Percentiles rank a stretch among this genome's conserved stretches.
Conservation (phyloP, 495 filamentous ascomycete species). For the Symbiotaphrina buchneri region DNA sequence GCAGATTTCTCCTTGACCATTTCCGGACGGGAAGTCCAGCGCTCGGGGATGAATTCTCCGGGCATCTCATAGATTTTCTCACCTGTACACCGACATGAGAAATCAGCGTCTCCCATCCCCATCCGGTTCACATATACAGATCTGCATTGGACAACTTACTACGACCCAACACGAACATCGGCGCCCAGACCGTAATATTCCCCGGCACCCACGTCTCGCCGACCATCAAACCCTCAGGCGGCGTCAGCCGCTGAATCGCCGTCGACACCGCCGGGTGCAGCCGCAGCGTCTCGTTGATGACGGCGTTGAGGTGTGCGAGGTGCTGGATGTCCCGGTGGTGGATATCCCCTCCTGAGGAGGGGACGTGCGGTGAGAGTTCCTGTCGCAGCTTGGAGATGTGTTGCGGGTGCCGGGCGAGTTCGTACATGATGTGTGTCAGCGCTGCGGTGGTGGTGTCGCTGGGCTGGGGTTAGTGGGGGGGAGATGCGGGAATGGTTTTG, state of each 20-base stretch:
- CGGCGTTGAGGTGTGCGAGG: conserved; percentile 16
- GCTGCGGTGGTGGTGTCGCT: conserved; percentile 19
- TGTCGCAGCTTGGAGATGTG: conserved; percentile 8
- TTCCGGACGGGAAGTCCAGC: conserved; percentile 4
- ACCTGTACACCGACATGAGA: neutral
- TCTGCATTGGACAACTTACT: too few relatives aligned
- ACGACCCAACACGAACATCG: conserved; percentile 21
- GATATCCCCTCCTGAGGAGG: neutral
- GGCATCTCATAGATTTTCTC: conserved; percentile 4
- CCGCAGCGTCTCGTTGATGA: conserved; percentile 31
- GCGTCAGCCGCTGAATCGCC: conserved; percentile 19
- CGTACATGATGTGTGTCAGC: conserved; percentile 18
- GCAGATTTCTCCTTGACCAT: conserved; percentile 5
- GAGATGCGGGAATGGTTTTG: conserved; percentile 17
- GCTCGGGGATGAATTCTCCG: conserved; percentile 3
- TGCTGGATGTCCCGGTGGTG: neutral
- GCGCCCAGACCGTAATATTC: conserved; percentile 15
- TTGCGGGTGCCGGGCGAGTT: conserved; percentile 13
- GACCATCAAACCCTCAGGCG: conserved; percentile 21
- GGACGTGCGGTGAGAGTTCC: neutral
- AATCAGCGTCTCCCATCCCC: neutral
- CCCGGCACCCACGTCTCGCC: conserved; percentile 22
- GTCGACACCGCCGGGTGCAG: conserved; percentile 25
- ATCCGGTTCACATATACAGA: neutral
- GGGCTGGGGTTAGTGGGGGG: conserved; percentile 11